Conservation (phyloP, 345 rosid genomes). For the Arabis hirsuta region DNA sequence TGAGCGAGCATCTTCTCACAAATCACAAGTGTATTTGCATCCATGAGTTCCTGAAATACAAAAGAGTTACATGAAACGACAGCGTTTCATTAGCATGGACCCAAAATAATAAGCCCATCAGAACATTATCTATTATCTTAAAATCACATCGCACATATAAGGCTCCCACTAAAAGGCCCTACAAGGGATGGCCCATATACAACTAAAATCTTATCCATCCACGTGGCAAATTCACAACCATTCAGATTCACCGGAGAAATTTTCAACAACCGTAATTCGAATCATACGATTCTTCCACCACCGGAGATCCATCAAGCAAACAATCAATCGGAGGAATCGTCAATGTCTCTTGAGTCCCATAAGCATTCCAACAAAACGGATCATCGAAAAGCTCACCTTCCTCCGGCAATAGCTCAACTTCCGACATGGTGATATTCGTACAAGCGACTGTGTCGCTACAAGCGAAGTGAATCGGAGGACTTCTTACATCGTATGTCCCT, state of each 20-base stretch:
- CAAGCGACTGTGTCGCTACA: conserved; percentile 94
- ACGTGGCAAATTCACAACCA: conserved; percentile 11
- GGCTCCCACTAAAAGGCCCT: conserved; percentile 55
- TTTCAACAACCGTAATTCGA: conserved; percentile 51
- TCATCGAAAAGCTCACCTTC: conserved; percentile 91
- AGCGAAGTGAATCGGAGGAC: conserved; percentile 86
- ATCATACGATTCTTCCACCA: conserved; percentile 42
- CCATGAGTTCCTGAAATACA: no score
- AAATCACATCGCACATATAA: conserved; percentile 70
- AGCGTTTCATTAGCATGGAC: background rate
- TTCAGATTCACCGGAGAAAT: conserved; percentile 5
- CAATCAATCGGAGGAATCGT: conserved; percentile 88
- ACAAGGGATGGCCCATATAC: conserved; percentile 60
- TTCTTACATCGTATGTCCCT: conserved; percentile 87
- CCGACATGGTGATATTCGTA: conserved; percentile 87
- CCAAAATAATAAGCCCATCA: background rate
- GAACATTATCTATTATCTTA: background rate
- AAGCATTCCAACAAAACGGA: conserved; percentile 98
- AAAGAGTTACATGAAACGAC: no score
- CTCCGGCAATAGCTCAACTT: conserved; percentile 85
- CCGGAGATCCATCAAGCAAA: conserved; percentile 76
- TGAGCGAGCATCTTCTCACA: no score
- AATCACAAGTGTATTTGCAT: no score
- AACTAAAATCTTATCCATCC: conserved; percentile 22
- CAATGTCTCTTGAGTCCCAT: conserved; percentile 76